Conservation (phyloP, 2,329 filamentous ascomycete genomes). For the Nemania sp. region DNA sequence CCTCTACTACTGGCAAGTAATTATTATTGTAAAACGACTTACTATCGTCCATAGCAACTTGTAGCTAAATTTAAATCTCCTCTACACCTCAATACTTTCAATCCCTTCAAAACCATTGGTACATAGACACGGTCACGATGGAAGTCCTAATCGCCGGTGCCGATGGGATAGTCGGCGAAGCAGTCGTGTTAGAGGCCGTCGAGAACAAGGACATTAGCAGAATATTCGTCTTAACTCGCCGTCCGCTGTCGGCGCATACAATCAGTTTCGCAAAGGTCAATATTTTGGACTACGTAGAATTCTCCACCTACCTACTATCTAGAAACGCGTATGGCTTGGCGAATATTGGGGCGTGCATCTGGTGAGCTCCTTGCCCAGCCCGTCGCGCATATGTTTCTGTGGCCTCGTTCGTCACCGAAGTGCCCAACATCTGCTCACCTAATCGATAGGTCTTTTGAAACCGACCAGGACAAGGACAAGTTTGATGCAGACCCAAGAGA, state of each 20-base stretch:
- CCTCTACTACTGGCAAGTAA: not conserved
- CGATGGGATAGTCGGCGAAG: slow-evolving; percentile 60
- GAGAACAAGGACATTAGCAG: slow-evolving; percentile 62
- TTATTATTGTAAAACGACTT: not conserved
- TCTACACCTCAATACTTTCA: not conserved
- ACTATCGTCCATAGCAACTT: not conserved
- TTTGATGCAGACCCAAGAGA: no score
- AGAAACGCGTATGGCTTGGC: no score
- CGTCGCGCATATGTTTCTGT: not conserved
- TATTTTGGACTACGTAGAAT: slow-evolving; percentile 59
- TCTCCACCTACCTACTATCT: no score
- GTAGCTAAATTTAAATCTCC: no score
- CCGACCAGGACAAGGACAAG: no score
- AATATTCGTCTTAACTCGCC: slow-evolving; percentile 63
- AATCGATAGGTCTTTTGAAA: slow-evolving; percentile 54
- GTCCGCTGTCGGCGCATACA: slow-evolving; percentile 52
- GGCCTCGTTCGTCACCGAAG: not conserved
- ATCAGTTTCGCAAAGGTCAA: slow-evolving; percentile 44
- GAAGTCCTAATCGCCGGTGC: slow-evolving; percentile 61
- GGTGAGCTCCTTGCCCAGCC: slow-evolving; percentile 61
- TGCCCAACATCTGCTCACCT: not conserved
- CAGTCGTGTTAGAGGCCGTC: slow-evolving; percentile 65
- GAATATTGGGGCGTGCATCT: slow-evolving; percentile 72
- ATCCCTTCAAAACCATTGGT: not conserved
- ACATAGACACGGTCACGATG: slow-evolving; percentile 55